A percentile compares a stretch with the other conserved stretches of the same genome.
These are phyloP conservation scores for Tricholoma saponaceum DNA, from an alignment of 768 basidiomycete species.

Conservation along the genomic window DNA sequence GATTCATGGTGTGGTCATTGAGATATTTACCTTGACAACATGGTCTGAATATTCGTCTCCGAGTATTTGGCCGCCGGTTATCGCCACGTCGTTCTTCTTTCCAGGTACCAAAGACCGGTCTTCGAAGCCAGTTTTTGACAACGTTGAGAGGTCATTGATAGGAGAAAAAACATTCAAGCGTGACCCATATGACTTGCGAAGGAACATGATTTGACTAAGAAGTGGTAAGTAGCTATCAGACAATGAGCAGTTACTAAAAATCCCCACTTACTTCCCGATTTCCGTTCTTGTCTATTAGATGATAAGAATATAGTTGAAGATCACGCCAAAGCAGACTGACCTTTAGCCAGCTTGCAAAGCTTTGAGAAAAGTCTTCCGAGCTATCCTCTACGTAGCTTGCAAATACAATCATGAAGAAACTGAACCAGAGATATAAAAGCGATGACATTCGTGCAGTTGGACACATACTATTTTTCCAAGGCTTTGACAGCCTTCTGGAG, in stretches of 20 bases:
- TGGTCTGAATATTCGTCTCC: slow-evolving; percentile 97
- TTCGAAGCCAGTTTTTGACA: slow-evolving; percentile 68
- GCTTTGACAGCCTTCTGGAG: slow-evolving; percentile 69
- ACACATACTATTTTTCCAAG: slow-evolving; percentile 83
- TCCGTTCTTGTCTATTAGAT: slow-evolving; percentile 70
- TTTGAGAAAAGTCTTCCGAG: slow-evolving; percentile 54
- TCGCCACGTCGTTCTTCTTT: slow-evolving; percentile 71
- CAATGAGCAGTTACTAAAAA: background rate
- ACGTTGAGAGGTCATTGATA: slow-evolving; percentile 77
- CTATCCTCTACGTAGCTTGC: slow-evolving; percentile 79
- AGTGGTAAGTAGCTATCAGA: background rate
- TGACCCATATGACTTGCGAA: slow-evolving; percentile 78
- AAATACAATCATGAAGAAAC: slow-evolving; percentile 94
- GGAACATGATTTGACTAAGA: slow-evolving; percentile 76
- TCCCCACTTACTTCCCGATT: slow-evolving; percentile 77
- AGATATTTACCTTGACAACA: slow-evolving; percentile 69
- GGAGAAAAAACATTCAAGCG: slow-evolving; percentile 89
- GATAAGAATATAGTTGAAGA: background rate
- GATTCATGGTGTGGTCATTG: background rate
- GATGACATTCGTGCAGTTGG: background rate
- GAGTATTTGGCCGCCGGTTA: slow-evolving; percentile 77
- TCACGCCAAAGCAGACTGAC: slow-evolving; percentile 28
- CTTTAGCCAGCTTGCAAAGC: slow-evolving; percentile 87
- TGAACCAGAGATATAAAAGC: slow-evolving; percentile 43
- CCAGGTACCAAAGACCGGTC: slow-evolving; percentile 56